A percentile compares a stretch with the other conserved stretches of the same genome.
phyloP scores from a whole-genome alignment of 2,329 filamentous ascomycete genomes.

The Fusarium redolens region DNA sequence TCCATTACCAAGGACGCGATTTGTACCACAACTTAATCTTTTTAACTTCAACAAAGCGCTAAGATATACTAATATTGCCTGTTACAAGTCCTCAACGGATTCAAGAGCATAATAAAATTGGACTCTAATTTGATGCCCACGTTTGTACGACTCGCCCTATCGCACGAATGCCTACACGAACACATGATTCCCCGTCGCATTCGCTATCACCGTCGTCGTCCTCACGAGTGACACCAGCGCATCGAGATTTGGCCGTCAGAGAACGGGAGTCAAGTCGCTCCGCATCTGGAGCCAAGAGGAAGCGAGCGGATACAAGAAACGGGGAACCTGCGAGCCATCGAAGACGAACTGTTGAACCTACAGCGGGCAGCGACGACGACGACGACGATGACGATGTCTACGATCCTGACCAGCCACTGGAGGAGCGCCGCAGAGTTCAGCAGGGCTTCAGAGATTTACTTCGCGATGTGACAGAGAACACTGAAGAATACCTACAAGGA shows the following conservation, averaged over 20 bases:
- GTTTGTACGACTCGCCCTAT: background rate
- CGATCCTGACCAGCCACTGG: conserved; percentile 84
- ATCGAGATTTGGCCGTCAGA: conserved; percentile 41
- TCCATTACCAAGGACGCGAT: background rate
- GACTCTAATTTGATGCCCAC: background rate
- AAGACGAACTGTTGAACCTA: conserved; percentile 42
- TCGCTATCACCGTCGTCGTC: conserved; percentile 38
- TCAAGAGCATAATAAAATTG: no score
- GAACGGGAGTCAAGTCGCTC: conserved; percentile 39
- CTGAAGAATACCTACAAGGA: conserved; percentile 76
- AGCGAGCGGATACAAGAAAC: conserved; percentile 45
- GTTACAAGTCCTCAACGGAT: background rate
- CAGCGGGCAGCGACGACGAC: conserved; percentile 35
- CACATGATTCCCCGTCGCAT: conserved; percentile 36
- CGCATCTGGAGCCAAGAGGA: conserved; percentile 48
- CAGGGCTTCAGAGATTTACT: conserved; percentile 75
- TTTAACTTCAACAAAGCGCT: background rate
- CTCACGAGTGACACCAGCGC: conserved; percentile 33
- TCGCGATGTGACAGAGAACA: conserved; percentile 71
- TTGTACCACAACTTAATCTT: background rate
- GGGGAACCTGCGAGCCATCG: conserved; percentile 38
- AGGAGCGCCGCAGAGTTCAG: conserved; percentile 78
- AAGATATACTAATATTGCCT: background rate
- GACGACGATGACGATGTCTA: conserved; percentile 62
- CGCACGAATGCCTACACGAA: conserved; percentile 45